phyloP scores from a whole-genome alignment of 768 basidiomycete genomes.

The Boletus reticulatus region DNA sequence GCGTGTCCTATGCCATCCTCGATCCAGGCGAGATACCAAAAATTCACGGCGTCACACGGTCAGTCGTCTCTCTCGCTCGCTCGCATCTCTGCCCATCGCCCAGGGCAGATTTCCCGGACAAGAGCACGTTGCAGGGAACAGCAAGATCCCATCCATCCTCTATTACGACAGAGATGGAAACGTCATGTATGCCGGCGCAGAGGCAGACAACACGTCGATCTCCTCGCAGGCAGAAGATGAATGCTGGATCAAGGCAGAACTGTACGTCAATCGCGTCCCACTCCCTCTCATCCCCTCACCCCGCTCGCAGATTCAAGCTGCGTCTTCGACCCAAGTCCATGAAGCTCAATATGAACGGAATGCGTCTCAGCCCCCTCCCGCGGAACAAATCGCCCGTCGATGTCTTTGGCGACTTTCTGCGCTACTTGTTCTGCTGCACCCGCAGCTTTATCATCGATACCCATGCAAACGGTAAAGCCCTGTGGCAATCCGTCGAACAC shows the following conservation, averaged over 20 bases:
- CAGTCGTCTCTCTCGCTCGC: constrained; percentile 9
- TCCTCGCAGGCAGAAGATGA: constrained; percentile 73
- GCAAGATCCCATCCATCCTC: constrained; percentile 77
- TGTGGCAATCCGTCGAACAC: constrained; percentile 71
- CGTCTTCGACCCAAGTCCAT: constrained; percentile 74
- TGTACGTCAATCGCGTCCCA: constrained; percentile 44
- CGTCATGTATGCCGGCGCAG: constrained; percentile 74
- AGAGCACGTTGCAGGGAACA: constrained; percentile 82
- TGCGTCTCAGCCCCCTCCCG: constrained; percentile 69
- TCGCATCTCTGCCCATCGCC: constrained; percentile 11
- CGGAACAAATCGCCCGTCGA: constrained; percentile 65
- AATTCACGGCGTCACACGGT: constrained; percentile 81
- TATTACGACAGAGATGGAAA: constrained; percentile 67
- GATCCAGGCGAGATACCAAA: constrained; percentile 80
- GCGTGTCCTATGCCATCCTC: constrained; percentile 80
- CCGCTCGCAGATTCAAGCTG: constrained; percentile 63
- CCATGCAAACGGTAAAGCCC: constrained; percentile 68
- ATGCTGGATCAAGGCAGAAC: constrained; percentile 70
- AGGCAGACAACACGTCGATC: constrained; percentile 62
- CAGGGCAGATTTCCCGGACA: constrained; percentile 71
- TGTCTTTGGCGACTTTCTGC: constrained; percentile 78
- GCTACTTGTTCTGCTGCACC: constrained; percentile 73
- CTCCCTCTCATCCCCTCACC: not conserved
- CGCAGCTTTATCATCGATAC: constrained; percentile 75
- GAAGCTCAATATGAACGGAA: constrained; percentile 82